Evolutionary conservation across 2,329 filamentous ascomycete species (phyloP).

Genomic region (Alternaria alternata): DNA sequence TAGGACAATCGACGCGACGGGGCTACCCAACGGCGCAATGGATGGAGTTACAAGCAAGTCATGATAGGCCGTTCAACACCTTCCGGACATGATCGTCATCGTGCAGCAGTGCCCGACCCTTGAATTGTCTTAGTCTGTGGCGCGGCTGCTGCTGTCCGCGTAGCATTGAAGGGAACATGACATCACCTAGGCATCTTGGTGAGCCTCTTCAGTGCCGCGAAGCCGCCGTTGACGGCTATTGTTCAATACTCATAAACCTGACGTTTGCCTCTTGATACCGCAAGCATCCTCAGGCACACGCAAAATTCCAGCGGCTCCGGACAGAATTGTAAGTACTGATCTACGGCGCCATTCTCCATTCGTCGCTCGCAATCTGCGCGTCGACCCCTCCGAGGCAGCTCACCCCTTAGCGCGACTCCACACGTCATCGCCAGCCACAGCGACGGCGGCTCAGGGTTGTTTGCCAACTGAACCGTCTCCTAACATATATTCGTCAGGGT

Average conservation of each 20-base stretch:
- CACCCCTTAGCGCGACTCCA: slow-evolving; percentile 18
- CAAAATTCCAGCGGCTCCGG: not conserved
- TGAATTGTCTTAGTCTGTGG: slow-evolving; percentile 15
- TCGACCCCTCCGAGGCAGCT: slow-evolving; percentile 18
- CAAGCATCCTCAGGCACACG: not conserved
- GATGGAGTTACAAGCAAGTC: not conserved
- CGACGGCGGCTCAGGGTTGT: slow-evolving; percentile 16
- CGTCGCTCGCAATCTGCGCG: slow-evolving; percentile 27
- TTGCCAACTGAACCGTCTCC: slow-evolving; percentile 6
- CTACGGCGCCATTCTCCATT: slow-evolving; percentile 23
- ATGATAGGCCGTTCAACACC: slow-evolving; percentile 15
- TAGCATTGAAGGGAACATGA: slow-evolving; percentile 21
- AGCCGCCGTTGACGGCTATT: slow-evolving; percentile 13
- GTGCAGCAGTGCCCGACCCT: slow-evolving; percentile 19
- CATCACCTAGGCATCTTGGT: slow-evolving; percentile 16
- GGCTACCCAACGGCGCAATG: slow-evolving; percentile 2
- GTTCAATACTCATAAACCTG: not conserved
- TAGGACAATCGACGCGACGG: not conserved
- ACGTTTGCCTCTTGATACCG: not conserved
- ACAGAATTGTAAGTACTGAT: slow-evolving; percentile 8
- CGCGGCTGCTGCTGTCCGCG: slow-evolving; percentile 9
- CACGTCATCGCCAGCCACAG: slow-evolving; percentile 33
- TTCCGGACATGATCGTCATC: slow-evolving; percentile 23
- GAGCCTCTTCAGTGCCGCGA: slow-evolving; percentile 12
- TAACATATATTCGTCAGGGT: slow-evolving; percentile 18